These are phyloP conservation scores for Phytophthora pinifolia DNA, from an alignment of 352 stramenopile species.

Conservation along the genomic window DNA sequence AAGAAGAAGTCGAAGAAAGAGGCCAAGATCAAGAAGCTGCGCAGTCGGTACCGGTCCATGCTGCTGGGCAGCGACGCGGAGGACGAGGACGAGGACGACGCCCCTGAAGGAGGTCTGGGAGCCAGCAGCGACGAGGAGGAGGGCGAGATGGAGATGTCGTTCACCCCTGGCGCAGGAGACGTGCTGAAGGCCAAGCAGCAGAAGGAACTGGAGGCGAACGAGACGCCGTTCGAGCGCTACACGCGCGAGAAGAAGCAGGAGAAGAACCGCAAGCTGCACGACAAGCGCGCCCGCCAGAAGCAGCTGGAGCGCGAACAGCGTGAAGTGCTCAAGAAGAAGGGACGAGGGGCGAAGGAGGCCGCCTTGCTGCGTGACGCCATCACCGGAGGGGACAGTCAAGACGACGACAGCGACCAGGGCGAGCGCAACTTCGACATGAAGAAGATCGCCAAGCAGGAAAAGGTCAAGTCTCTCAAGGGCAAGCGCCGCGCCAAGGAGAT, in stretches of 20 bases:
- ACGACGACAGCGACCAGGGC: conserved; percentile 37
- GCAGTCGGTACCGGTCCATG: conserved; percentile 81
- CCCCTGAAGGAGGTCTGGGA: conserved; percentile 16
- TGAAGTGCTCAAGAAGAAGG: conserved; percentile 68
- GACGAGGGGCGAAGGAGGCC: conserved; percentile 40
- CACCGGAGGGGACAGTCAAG: conserved; percentile 32
- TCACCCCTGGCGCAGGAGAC: conserved; percentile 66
- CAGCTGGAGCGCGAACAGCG: conserved; percentile 61
- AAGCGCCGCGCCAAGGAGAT: conserved; percentile 81
- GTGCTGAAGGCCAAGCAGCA: conserved; percentile 77
- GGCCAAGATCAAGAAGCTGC: conserved; percentile 75
- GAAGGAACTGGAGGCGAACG: conserved; percentile 71
- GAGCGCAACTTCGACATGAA: conserved; percentile 89
- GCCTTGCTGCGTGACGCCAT: conserved; percentile 66
- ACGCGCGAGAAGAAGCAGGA: conserved; percentile 84
- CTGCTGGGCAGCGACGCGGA: conserved; percentile 73
- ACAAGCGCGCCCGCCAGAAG: conserved; percentile 72
- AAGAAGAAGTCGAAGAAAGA: conserved; percentile 61
- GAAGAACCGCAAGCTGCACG: conserved; percentile 84
- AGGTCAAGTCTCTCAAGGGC: conserved; percentile 72
- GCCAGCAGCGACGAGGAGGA: conserved; percentile 38
- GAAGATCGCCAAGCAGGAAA: conserved; percentile 71
- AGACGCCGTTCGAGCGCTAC: conserved; percentile 86
- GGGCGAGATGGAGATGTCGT: conserved; percentile 86
- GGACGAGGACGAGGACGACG: conserved; percentile 52